Evolutionary conservation across 345 rosid species (phyloP).

Genomic region (Aurinia saxatilis): DNA sequence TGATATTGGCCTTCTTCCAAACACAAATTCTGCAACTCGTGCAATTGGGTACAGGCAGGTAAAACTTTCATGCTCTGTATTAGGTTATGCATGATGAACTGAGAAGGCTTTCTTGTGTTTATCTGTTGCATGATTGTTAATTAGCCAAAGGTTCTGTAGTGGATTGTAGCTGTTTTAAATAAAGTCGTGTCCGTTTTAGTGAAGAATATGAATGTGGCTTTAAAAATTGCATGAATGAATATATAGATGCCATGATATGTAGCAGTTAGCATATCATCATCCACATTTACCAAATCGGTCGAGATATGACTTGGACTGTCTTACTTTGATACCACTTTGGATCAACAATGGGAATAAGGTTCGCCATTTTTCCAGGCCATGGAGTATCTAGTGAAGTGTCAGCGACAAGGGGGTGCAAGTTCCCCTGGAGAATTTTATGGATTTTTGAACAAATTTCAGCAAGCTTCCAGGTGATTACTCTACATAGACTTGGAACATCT

Average conservation of each 20-base stretch:
- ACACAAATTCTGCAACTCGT: constrained; percentile 78
- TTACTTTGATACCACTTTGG: not conserved
- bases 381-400: constrained; percentile 69
- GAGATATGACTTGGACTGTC: not conserved
- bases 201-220: not conserved
- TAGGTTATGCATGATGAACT: not conserved
- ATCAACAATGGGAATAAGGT: not conserved
- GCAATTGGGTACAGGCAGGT: constrained; percentile 96
- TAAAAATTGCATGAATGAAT: not conserved
- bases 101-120: not conserved
- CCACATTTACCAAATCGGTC: not conserved
- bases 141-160: not conserved
- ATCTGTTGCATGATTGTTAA: not conserved
- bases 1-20: constrained; percentile 73
- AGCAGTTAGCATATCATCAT: not conserved
- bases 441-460: constrained; percentile 77
- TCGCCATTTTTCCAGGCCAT: constrained; percentile 52
- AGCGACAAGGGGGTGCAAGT: constrained; percentile 47
- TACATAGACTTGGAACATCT: not conserved
- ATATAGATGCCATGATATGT: not conserved
- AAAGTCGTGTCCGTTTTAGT: not conserved
- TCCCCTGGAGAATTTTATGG: constrained; percentile 56
- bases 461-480: constrained; percentile 61
- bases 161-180: not conserved
- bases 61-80: constrained; percentile 8